A percentile compares a stretch with the other conserved stretches of the same genome.
Evolutionary conservation across 768 basidiomycete species (phyloP).

Genomic region (Mycena filopes): DNA sequence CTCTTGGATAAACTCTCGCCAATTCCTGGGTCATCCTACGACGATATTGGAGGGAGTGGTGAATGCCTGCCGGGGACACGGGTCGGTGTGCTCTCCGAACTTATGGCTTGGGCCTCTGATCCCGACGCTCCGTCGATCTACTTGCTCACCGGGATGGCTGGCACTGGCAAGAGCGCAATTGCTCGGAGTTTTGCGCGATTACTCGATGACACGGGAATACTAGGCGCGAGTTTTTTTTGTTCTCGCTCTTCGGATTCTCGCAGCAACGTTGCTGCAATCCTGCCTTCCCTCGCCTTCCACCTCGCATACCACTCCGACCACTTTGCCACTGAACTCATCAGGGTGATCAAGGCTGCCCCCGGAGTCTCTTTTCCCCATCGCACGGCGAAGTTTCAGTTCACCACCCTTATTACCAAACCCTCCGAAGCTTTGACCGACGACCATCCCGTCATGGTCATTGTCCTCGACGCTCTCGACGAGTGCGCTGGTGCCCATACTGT

Average conservation of each 20-base stretch:
- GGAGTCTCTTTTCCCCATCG: neutral
- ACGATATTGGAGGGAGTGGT: neutral
- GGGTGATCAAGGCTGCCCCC: neutral
- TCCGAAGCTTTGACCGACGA: too few relatives aligned
- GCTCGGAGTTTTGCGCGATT: conserved; percentile 1
- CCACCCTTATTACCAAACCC: neutral
- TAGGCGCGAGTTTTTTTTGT: neutral
- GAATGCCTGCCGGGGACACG: conserved; percentile 4
- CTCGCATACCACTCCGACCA: neutral
- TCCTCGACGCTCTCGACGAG: conserved; percentile 4
- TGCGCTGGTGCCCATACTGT: neutral
- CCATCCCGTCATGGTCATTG: neutral
- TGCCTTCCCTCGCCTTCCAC: neutral
- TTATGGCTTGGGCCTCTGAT: conserved; percentile 2
- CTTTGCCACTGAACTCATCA: neutral
- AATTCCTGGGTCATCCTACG: neutral
- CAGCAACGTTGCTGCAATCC: neutral
- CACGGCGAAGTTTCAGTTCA: neutral
- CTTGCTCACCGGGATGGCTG: neutral
- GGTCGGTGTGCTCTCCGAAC: neutral
- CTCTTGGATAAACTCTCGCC: neutral
- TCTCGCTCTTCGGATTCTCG: neutral
- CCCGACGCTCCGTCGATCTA: neutral
- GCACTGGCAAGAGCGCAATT: neutral
- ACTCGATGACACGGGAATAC: neutral